Evolutionary conservation across 169 alveolate genomes (phyloP).

Genomic region (Condylostoma magnum): DNA sequence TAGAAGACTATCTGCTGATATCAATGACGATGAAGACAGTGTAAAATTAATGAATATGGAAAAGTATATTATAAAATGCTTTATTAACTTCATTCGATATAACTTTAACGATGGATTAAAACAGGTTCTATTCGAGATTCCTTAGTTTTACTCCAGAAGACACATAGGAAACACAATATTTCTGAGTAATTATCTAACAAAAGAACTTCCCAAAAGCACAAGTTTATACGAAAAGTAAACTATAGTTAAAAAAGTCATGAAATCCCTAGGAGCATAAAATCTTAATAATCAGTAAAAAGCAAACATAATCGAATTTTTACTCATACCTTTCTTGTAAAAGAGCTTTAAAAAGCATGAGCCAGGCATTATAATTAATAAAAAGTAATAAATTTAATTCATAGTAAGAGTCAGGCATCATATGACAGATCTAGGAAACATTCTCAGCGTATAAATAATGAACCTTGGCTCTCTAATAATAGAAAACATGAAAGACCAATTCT

Average conservation of each 20-base stretch:
- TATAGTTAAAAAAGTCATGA: slow-evolving; percentile 5
- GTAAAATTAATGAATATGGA: not conserved
- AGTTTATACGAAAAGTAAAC: slow-evolving; percentile 1
- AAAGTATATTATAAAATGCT: slow-evolving; percentile 22
- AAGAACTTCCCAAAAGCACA: slow-evolving; percentile 7
- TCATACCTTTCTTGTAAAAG: slow-evolving; percentile 13
- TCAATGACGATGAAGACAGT: not conserved
- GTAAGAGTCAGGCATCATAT: slow-evolving; percentile 1
- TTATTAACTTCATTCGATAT: slow-evolving; percentile 16
- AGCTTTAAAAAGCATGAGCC: not conserved
- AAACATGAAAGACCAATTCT: slow-evolving; percentile 8
- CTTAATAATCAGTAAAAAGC: not conserved
- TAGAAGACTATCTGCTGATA: not conserved
- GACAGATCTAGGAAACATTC: not conserved
- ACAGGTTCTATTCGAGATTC: slow-evolving; percentile 13
- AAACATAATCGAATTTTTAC: slow-evolving; percentile 2
- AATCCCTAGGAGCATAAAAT: not conserved
- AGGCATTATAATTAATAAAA: not conserved
- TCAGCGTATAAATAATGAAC: slow-evolving; percentile 29
- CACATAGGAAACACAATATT: slow-evolving; percentile 17
- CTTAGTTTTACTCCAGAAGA: slow-evolving; percentile 16
- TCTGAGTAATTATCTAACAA: not conserved
- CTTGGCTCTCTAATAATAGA: slow-evolving; percentile 9
- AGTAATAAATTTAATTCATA: not conserved
- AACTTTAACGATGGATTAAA: slow-evolving; percentile 10